Conservation (phyloP, 805 yeast species). For the Monosporozyma yasuniensis region DNA sequence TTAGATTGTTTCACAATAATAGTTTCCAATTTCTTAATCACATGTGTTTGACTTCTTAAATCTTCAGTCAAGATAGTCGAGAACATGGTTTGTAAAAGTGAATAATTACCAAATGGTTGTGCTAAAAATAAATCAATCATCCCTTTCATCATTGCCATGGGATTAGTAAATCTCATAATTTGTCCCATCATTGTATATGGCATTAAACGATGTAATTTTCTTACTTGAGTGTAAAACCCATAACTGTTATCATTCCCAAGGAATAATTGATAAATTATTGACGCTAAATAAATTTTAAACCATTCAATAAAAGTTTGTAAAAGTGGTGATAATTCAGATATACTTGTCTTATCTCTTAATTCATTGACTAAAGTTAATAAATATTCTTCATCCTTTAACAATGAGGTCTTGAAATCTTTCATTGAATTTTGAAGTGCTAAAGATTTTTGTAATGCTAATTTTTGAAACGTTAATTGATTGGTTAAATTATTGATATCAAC, state of each 20-base stretch:
- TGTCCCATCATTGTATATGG: constrained; percentile 76
- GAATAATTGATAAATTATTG: constrained; percentile 72
- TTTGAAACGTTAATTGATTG: constrained; percentile 64
- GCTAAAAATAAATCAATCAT: constrained; percentile 75
- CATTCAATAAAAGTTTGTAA: constrained; percentile 67
- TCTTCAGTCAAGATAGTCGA: constrained; percentile 69
- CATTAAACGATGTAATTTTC: constrained; percentile 62
- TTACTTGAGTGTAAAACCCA: constrained; percentile 63
- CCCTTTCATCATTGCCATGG: constrained; percentile 71
- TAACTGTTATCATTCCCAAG: constrained; percentile 74
- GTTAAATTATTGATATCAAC: constrained; percentile 55
- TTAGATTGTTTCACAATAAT: constrained; percentile 17
- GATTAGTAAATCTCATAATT: constrained; percentile 76
- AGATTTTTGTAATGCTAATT: constrained; percentile 53
- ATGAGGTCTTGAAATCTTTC: constrained; percentile 46
- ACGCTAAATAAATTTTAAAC: constrained; percentile 75
- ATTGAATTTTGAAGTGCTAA: constrained; percentile 46
- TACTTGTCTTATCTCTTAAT: constrained; percentile 43
- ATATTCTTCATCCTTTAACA: constrained; percentile 46
- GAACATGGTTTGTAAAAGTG: constrained; percentile 66
- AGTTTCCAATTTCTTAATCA: constrained; percentile 40
- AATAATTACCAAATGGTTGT: constrained; percentile 60
- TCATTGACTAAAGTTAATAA: constrained; percentile 56
- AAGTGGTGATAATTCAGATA: constrained; percentile 55
- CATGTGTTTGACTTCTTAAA: constrained; percentile 50